Evolutionary conservation across 116 monocot species (phyloP).

Genomic region (Iris pallida): DNA sequence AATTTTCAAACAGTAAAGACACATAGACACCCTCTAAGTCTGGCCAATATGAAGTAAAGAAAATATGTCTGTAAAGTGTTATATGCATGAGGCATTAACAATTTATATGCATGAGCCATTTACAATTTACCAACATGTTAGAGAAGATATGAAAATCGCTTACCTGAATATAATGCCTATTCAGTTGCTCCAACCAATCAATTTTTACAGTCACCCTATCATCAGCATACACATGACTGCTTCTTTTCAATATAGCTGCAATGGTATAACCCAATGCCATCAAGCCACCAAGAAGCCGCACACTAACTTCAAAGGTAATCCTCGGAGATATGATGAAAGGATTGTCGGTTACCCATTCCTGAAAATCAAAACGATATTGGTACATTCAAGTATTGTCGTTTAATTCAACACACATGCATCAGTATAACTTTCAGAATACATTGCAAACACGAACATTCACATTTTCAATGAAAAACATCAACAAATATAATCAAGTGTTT

Average conservation of each 20-base stretch:
- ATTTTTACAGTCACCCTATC: constrained; percentile 83
- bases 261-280: constrained; percentile 98
- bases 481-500: too few species aligned
- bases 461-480: too few species aligned
- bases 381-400: too few species aligned
- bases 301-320: constrained; percentile 98
- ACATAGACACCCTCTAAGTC: too few species aligned
- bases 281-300: constrained; percentile 96
- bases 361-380: constrained; percentile 12
- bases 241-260: constrained; percentile 93
- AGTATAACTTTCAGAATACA: too few species aligned
- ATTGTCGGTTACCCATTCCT: constrained; percentile 98
- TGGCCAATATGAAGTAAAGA: too few species aligned
- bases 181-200: constrained; percentile 97
- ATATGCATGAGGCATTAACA: not conserved
- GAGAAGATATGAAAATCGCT: not conserved
- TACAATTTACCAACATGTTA: not conserved
- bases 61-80: not conserved
- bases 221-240: constrained; percentile 80
- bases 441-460: too few species aligned
- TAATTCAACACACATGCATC: too few species aligned
- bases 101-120: too few species aligned
- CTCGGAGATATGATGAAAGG: constrained; percentile 99
- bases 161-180: constrained; percentile 90
- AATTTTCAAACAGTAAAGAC: too few species aligned